A percentile compares a stretch with the other conserved stretches of the same genome.
These are phyloP conservation scores for Phaeophleospora eucalypticola DNA, from an alignment of 2,329 filamentous ascomycete species.

Conservation along the genomic window DNA sequence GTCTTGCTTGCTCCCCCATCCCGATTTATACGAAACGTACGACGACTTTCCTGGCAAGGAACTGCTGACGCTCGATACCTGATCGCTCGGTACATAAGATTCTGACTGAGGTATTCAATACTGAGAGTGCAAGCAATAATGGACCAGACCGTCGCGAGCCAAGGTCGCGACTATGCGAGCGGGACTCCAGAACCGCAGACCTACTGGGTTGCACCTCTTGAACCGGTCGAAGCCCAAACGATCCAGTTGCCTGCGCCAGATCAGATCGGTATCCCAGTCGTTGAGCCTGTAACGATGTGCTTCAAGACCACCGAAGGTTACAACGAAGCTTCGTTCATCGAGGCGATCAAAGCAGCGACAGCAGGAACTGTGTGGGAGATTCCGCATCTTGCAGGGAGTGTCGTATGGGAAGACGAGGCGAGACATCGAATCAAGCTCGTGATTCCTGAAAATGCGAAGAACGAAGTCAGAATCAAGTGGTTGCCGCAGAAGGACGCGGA, in stretches of 20 bases:
- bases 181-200: not conserved
- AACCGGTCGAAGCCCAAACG: conserved; percentile 10
- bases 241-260: conserved; percentile 12
- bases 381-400: conserved; percentile 9
- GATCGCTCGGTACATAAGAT: too few relatives aligned
- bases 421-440: conserved; percentile 6
- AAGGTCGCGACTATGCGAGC: not conserved
- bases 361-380: conserved; percentile 9
- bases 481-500: conserved; percentile 5
- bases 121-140: too few relatives aligned
- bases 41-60: too few relatives aligned
- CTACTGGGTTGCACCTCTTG: conserved; percentile 9
- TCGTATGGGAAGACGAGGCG: conserved; percentile 10
- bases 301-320: conserved; percentile 7
- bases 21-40: too few relatives aligned
- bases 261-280: conserved; percentile 11
- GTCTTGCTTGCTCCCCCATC: too few relatives aligned
- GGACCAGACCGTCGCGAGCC: too few relatives aligned
- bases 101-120: too few relatives aligned
- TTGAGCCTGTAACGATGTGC: conserved; percentile 11
- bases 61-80: too few relatives aligned
- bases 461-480: conserved; percentile 10
- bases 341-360: conserved; percentile 9
- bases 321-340: conserved; percentile 5
- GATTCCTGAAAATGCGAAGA: conserved; percentile 11